These are phyloP conservation scores for Ulota crispa DNA, from an alignment of 225 moss, liverwort and hornwort genomes.

Conservation along the genomic window DNA sequence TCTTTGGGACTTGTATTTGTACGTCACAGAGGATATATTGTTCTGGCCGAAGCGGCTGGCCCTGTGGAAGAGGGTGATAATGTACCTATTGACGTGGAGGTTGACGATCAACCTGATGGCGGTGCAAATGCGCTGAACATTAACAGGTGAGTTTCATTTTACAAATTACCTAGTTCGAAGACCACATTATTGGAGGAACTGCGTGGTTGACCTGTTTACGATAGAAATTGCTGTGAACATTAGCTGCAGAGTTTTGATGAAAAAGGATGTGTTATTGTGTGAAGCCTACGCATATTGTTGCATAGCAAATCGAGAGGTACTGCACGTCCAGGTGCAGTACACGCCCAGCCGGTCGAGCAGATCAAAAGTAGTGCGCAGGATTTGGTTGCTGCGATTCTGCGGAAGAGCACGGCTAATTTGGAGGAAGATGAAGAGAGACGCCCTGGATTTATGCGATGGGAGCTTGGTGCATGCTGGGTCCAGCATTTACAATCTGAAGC, in stretches of 20 bases:
- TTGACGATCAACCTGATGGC: constrained; percentile 65
- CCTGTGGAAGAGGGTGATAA: constrained; percentile 31
- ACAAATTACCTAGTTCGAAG: not conserved
- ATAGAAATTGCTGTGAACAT: not conserved
- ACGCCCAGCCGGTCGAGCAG: constrained; percentile 40
- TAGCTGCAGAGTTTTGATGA: not conserved
- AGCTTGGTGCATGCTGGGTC: constrained; percentile 74
- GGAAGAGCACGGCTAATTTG: constrained; percentile 47
- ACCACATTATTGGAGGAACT: too few relatives aligned
- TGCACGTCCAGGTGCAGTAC: constrained; percentile 29
- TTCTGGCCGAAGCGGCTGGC: constrained; percentile 57
- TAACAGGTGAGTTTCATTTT: constrained; percentile 41
- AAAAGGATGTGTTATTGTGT: constrained; percentile 31
- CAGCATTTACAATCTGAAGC: constrained; percentile 63
- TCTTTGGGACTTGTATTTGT: constrained; percentile 60
- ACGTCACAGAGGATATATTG: constrained; percentile 60
- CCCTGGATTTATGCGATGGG: constrained; percentile 54
- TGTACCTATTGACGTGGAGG: constrained; percentile 36
- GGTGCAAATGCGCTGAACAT: constrained; percentile 67
- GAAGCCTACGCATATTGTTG: constrained; percentile 60
- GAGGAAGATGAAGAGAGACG: constrained; percentile 41
- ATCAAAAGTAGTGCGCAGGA: constrained; percentile 45
- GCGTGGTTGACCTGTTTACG: not conserved
- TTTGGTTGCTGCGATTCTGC: constrained; percentile 37
- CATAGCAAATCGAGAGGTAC: constrained; percentile 43